phyloP scores from a whole-genome alignment of 2,329 filamentous ascomycete genomes.

The Alternaria tenuissima region DNA sequence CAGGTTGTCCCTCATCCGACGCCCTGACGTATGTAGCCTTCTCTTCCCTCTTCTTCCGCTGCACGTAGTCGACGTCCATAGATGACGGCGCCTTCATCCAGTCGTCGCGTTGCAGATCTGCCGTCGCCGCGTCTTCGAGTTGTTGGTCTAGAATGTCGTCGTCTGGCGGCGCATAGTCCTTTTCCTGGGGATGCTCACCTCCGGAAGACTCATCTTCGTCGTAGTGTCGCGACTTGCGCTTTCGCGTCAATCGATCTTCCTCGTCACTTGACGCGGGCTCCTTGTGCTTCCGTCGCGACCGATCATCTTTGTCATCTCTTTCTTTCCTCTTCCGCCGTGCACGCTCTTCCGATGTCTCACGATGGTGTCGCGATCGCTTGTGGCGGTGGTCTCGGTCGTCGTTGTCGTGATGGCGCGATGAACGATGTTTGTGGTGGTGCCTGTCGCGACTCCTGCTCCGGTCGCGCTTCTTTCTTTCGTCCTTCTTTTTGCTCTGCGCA shows the following conservation, averaged over 20 bases:
- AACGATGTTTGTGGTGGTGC: slow-evolving; percentile 54
- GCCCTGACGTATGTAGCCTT: slow-evolving; percentile 55
- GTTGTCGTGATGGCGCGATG: slow-evolving; percentile 53
- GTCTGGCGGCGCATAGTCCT: slow-evolving; percentile 54
- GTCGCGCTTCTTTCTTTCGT: slow-evolving; percentile 57
- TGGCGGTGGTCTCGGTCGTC: slow-evolving; percentile 65
- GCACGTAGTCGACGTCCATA: slow-evolving; percentile 83
- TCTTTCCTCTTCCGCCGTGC: slow-evolving; percentile 56
- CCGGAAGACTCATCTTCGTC: slow-evolving; percentile 41
- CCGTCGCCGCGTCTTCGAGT: slow-evolving; percentile 47
- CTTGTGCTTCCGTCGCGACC: slow-evolving; percentile 46
- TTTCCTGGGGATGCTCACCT: slow-evolving; percentile 52
- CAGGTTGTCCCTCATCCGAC: slow-evolving; percentile 65
- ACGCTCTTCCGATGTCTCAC: slow-evolving; percentile 50
- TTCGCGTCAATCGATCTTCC: slow-evolving; percentile 44
- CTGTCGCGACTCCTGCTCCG: slow-evolving; percentile 54
- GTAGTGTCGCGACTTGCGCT: slow-evolving; percentile 46
- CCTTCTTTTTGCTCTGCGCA: slow-evolving; percentile 68
- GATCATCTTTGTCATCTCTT: slow-evolving; percentile 47
- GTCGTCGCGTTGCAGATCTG: slow-evolving; percentile 72
- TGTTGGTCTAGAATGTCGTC: slow-evolving; percentile 56
- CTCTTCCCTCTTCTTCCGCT: slow-evolving; percentile 63
- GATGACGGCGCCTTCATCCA: slow-evolving; percentile 95
- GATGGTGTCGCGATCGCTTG: slow-evolving; percentile 69
- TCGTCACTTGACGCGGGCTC: slow-evolving; percentile 45